These are phyloP conservation scores for Lotmaria passim DNA, from an alignment of 208 protist genomes.

Conservation along the genomic window DNA sequence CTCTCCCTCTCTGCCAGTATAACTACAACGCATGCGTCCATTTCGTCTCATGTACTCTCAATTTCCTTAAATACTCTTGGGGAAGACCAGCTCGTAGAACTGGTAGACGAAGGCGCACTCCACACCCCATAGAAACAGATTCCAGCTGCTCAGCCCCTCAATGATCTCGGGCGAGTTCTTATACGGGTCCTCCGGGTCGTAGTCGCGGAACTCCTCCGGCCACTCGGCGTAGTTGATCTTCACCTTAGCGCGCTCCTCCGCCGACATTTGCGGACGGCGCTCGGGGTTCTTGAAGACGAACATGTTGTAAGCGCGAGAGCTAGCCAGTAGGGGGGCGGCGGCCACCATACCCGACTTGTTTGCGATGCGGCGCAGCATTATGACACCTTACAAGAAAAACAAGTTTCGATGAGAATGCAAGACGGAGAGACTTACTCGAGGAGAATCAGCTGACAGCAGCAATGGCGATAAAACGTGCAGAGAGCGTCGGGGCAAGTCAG, in stretches of 20 bases:
- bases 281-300: conserved; percentile 89
- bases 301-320: conserved; percentile 81
- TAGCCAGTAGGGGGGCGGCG: conserved; percentile 44
- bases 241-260: conserved; percentile 88
- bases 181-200: conserved; percentile 92
- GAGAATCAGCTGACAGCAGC: background rate
- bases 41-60: background rate
- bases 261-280: conserved; percentile 86
- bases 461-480: background rate
- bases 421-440: background rate
- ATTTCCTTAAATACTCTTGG: conserved; percentile 77
- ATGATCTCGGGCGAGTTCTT: conserved; percentile 90
- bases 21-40: background rate
- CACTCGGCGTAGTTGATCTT: conserved; percentile 90
- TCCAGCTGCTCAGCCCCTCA: conserved; percentile 89
- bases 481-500: no score
- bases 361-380: conserved; percentile 77
- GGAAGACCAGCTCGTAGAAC: conserved; percentile 90
- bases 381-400: conserved; percentile 6
- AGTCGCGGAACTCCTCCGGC: conserved; percentile 91
- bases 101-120: conserved; percentile 92
- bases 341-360: conserved; percentile 48
- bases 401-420: conserved; percentile 10
- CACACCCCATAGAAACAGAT: conserved; percentile 88
- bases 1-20: background rate